Conservation (phyloP, 2,329 filamentous ascomycete genomes). For the Neospermospora avenae region DNA sequence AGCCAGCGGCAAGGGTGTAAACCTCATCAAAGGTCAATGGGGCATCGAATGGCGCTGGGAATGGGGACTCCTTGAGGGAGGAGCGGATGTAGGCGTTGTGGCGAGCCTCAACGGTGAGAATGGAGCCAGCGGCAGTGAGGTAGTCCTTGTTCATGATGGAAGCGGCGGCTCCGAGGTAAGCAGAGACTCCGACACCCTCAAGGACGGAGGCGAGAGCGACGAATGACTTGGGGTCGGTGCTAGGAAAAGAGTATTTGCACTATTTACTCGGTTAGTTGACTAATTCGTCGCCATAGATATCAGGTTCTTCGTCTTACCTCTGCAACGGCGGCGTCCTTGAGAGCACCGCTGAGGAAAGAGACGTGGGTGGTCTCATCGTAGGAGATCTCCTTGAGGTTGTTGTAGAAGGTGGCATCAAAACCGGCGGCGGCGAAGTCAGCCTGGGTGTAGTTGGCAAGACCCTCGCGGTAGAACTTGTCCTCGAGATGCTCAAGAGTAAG, state of each 20-base stretch:
- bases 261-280: neutral
- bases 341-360: constrained; percentile 47
- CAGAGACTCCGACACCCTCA: constrained; percentile 56
- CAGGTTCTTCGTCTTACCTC: constrained; percentile 24
- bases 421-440: constrained; percentile 51
- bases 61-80: constrained; percentile 47
- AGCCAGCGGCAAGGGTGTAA: constrained; percentile 60
- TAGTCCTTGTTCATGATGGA: constrained; percentile 55
- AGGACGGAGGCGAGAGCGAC: constrained; percentile 50
- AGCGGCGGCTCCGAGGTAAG: constrained; percentile 60
- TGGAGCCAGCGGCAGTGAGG: constrained; percentile 57
- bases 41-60: constrained; percentile 57
- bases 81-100: constrained; percentile 61
- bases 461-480: constrained; percentile 59
- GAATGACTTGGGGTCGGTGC: constrained; percentile 47
- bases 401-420: constrained; percentile 50
- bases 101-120: constrained; percentile 62
- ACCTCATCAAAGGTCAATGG: constrained; percentile 57
- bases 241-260: constrained; percentile 55
- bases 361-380: constrained; percentile 50
- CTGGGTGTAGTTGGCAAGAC: constrained; percentile 53
- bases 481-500: constrained; percentile 56
- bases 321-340: constrained; percentile 50
- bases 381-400: constrained; percentile 49
- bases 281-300: neutral